Evolutionary conservation across 345 rosid genomes (phyloP), one percentile per base, ranked within the genome.

Genomic region (Gossypium bickii): DNA sequence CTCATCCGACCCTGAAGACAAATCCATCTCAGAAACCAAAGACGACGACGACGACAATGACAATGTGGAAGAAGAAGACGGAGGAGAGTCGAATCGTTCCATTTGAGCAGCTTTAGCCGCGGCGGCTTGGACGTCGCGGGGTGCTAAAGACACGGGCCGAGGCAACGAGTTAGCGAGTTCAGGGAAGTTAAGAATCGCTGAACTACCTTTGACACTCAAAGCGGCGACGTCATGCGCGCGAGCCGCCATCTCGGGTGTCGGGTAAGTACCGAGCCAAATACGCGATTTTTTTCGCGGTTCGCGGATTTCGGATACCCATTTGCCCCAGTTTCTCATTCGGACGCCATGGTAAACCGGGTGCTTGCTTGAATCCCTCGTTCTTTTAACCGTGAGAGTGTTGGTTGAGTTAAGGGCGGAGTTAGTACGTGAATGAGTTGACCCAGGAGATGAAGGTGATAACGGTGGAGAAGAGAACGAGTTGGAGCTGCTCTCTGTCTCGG

Each of bases 251-350:
- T 94, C 98, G 43, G 97, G 97, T 0, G 94, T 87, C 1, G 98
- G 91, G 67, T 89, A 94, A 59, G 98, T 94, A 0, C 98, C 97
- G 1, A 94, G 87, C 98, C 98, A 94, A 53, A 94, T 92, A 77
- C 98, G 89, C 0, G 97, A 94, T 71, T 94, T 94, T 85, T 94
- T 94, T 59, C 90, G 87, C 0, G 98, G 98, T 75, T 90, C 94
- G 1, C 98, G 93, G 75, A 94, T 94, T 84, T 94, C 98, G 5
- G 98, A 92, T 12, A 94, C 98, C 98, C 98, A 94, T 82, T 92
- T 94, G 12, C 98, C 98, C 98, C 97, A 94, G 76, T 73, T 90
- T 41, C 98, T 78, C 98, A 94, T 92, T 16, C 98, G 88, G 4
- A 94, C 97, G 0, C 98, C 98, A 0, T 86, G 86, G 78, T 92